phyloP scores from a whole-genome alignment of 2,329 filamentous ascomycete species.

The Ilyonectria sp. region DNA sequence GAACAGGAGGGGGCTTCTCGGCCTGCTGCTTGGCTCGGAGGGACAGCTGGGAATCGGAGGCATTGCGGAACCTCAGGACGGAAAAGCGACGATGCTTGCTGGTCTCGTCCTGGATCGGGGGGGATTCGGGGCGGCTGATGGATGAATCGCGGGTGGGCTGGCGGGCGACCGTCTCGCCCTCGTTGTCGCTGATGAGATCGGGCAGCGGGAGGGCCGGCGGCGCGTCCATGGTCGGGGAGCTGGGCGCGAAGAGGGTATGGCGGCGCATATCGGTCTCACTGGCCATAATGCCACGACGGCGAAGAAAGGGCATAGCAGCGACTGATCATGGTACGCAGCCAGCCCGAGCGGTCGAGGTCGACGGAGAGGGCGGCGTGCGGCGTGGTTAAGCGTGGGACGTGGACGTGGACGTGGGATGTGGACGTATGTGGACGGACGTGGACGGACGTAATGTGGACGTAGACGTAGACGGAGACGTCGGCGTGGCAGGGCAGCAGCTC shows the following conservation, averaged over 20 bases:
- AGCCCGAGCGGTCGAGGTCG: constrained; percentile 38
- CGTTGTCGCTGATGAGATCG: constrained; percentile 38
- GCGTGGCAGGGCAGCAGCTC: constrained; percentile 36
- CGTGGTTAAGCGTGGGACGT: background rate
- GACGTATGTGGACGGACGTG: constrained; percentile 1
- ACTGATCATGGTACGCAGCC: constrained; percentile 57
- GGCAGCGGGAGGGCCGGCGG: constrained; percentile 40
- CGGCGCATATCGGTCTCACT: constrained; percentile 73
- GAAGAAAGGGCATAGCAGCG: constrained; percentile 71
- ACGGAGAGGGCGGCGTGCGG: constrained; percentile 19
- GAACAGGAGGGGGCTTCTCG: constrained; percentile 70
- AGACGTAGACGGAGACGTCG: constrained; percentile 23
- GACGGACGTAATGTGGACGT: constrained; percentile 16
- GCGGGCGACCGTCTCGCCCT: constrained; percentile 35
- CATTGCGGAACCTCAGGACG: constrained; percentile 89
- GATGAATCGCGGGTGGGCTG: constrained; percentile 46
- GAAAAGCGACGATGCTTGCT: constrained; percentile 74
- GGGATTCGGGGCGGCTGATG: constrained; percentile 60
- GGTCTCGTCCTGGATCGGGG: constrained; percentile 68
- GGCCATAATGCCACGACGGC: constrained; percentile 72
- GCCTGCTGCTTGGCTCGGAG: constrained; percentile 79
- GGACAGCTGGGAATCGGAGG: constrained; percentile 91
- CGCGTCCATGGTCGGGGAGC: constrained; percentile 47
- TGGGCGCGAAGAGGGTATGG: constrained; percentile 59
- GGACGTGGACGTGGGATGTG: constrained; percentile 2